Evolutionary conservation across 225 moss, liverwort and hornwort genomes (phyloP).

Genomic region (Asterella californica): DNA sequence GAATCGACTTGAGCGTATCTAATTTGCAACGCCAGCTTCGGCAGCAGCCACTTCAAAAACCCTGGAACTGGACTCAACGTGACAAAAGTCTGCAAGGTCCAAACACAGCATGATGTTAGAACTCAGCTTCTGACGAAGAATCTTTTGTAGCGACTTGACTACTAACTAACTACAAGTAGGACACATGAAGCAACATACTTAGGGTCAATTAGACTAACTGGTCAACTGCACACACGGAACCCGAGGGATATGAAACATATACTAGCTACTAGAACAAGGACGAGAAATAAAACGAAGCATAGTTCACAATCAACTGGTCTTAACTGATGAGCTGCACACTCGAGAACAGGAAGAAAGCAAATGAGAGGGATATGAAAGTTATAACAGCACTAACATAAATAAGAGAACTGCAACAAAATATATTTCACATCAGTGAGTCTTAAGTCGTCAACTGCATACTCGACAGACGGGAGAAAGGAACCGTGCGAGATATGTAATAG

Average conservation of each 20-base stretch:
- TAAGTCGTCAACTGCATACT: not conserved
- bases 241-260: not conserved
- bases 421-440: not conserved
- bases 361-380: no score
- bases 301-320: no score
- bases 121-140: not conserved
- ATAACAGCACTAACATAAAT: no score
- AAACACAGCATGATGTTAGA: not conserved
- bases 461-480: not conserved
- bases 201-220: not conserved
- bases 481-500: not conserved
- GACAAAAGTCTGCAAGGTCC: slow-evolving; percentile 67
- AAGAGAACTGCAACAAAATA: not conserved
- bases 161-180: no score
- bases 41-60: slow-evolving; percentile 72
- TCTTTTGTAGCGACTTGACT: not conserved
- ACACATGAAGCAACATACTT: no score
- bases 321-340: no score
- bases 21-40: slow-evolving; percentile 71
- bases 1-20: slow-evolving; percentile 42
- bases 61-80: slow-evolving; percentile 94
- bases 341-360: no score
- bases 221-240: not conserved
- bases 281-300: no score
- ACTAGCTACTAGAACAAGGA: no score